phyloP scores from a whole-genome alignment of 1,139 yeast species.

The Kodamaea anthophila region DNA sequence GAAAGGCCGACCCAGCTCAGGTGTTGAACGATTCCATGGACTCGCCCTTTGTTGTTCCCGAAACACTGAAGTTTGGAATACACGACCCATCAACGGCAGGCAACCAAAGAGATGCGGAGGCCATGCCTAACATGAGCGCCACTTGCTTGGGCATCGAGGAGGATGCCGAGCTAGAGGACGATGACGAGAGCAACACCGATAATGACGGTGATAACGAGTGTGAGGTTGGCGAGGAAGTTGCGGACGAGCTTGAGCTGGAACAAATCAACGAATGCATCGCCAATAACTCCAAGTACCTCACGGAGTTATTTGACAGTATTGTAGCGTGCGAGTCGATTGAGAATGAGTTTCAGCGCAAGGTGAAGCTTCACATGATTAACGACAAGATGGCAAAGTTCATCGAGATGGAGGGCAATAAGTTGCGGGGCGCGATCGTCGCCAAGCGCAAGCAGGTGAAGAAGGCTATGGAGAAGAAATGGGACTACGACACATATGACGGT shows the following conservation, averaged over 20 bases:
- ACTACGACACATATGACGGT: slow-evolving; percentile 54
- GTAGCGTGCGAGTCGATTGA: slow-evolving; percentile 30
- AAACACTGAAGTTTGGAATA: slow-evolving; percentile 29
- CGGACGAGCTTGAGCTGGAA: slow-evolving; percentile 3
- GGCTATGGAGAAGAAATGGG: slow-evolving; percentile 33
- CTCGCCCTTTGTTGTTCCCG: slow-evolving; percentile 19
- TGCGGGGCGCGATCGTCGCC: slow-evolving; percentile 27
- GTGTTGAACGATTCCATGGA: slow-evolving; percentile 30
- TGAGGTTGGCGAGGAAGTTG: slow-evolving; percentile 10
- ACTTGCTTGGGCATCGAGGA: slow-evolving; percentile 22
- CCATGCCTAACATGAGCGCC: slow-evolving; percentile 1
- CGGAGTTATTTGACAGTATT: slow-evolving; percentile 29
- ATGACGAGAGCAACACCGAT: slow-evolving; percentile 16
- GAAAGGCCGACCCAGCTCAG: slow-evolving; percentile 30
- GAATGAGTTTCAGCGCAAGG: slow-evolving; percentile 31
- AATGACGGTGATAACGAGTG: slow-evolving; percentile 18
- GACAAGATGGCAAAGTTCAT: slow-evolving; percentile 29
- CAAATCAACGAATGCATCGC: slow-evolving; percentile 5
- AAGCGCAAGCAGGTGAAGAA: slow-evolving; percentile 30
- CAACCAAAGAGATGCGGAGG: not conserved
- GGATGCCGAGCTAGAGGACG: slow-evolving; percentile 20
- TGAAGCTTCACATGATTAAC: slow-evolving; percentile 37
- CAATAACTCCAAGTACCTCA: slow-evolving; percentile 12
- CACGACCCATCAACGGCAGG: slow-evolving; percentile 2
- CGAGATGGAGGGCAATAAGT: slow-evolving; percentile 28